Evolutionary conservation across 352 stramenopile species (phyloP), one percentile per base, ranked within the genome.

Genomic region (Phytophthora cactorum): DNA sequence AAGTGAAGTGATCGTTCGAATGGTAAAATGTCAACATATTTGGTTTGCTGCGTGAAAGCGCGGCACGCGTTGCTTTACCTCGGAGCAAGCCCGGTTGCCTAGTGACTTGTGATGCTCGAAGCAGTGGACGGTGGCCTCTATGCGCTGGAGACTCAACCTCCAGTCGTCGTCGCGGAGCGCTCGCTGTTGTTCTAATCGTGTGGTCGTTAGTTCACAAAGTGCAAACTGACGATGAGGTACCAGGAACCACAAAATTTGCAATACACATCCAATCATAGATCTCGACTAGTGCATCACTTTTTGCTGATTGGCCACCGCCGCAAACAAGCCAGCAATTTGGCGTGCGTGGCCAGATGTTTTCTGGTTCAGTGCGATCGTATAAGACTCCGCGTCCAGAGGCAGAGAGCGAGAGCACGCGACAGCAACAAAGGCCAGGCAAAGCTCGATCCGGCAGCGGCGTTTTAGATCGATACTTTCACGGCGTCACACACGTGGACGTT

Each of bases 181-280:
- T 22, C 45, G 12, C 50, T 61, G 38, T 68, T 62, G 60, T 68
- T 60, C 52, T 53, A 65, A 63, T 74, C 66, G 70, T 71, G 72
- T 38, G 29, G 59, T 78, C 52, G 70, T 46, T 66, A 52, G 55
- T 64, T 59, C 55, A 74, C 39, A 52, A 52, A 7, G 3, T 57
- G 27, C 54, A 49, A 36, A 60, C 55, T 53, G 50, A 68, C 32
- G 41, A 63, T 44, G 44, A 17, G 11, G 29, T 27, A 25, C 25
- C 25, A 1, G 8, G 22, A 50, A 63, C 27, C n/a, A 32, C 44
- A 69, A 59, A 17, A 59, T 63, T 59, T n/a, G 27, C 15, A 60
- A 27, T 59, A 44, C 3, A 3, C 17, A 63, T 11, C 60, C 43
- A 57, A 57, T 63, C 34, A 28, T 5, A 29, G 0, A 0, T 7